phyloP scores from a whole-genome alignment of 2,329 filamentous ascomycete genomes.

The Pyrenophora graminea region DNA sequence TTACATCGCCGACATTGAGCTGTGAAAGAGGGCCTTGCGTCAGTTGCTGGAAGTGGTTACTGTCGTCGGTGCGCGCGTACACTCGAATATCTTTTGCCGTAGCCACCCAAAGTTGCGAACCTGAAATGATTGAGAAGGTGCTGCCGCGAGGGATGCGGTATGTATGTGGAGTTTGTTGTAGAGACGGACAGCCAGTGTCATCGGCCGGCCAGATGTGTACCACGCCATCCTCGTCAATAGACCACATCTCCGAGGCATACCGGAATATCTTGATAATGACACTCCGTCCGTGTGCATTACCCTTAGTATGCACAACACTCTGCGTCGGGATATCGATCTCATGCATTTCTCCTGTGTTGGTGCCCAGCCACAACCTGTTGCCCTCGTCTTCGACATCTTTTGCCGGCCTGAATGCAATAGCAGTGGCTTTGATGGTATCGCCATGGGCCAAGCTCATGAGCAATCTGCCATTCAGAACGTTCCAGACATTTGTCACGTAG shows the following conservation, averaged over 20 bases:
- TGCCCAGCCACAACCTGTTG: conserved; percentile 84
- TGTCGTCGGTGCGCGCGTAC: conserved; percentile 73
- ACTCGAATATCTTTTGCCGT: conserved; percentile 85
- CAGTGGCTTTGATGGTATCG: conserved; percentile 80
- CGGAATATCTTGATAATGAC: conserved; percentile 86
- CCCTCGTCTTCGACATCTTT: conserved; percentile 79
- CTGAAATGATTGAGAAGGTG: conserved; percentile 86
- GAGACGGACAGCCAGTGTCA: conserved; percentile 71
- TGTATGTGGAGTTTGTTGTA: conserved; percentile 73
- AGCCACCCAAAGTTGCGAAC: conserved; percentile 84
- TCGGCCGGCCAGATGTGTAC: conserved; percentile 87
- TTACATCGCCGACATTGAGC: conserved; percentile 81
- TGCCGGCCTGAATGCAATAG: conserved; percentile 84
- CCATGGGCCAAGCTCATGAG: conserved; percentile 81
- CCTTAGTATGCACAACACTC: conserved; percentile 69
- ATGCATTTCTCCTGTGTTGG: conserved; percentile 81
- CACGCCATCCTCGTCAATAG: conserved; percentile 84
- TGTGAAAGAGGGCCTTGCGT: conserved; percentile 71
- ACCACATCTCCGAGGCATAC: conserved; percentile 89
- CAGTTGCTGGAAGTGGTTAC: conserved; percentile 73
- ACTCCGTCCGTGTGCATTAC: conserved; percentile 73
- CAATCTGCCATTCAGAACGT: conserved; percentile 76
- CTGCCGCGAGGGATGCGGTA: conserved; percentile 81
- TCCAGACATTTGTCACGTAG: conserved; percentile 87
- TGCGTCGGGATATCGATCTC: conserved; percentile 83